phyloP scores from a whole-genome alignment of 148 eudicot species.

The Linanthus parryae region DNA sequence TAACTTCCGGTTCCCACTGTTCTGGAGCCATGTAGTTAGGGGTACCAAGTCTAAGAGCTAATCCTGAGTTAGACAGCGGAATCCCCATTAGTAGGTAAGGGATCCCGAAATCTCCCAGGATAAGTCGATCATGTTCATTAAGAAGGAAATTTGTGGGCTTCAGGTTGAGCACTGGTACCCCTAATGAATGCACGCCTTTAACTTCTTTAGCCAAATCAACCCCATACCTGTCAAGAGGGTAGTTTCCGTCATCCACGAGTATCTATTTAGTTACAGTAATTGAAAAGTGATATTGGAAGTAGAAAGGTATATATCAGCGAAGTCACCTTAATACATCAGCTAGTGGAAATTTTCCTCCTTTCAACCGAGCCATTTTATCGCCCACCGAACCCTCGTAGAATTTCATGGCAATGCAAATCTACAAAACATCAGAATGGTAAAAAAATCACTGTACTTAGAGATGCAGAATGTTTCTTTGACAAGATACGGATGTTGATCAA shows the following conservation, averaged over 20 bases:
- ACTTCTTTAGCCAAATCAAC: slow-evolving; percentile 55
- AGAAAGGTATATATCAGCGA: background rate
- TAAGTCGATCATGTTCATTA: slow-evolving; percentile 46
- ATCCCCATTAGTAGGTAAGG: slow-evolving; percentile 66
- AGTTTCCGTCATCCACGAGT: too few species aligned
- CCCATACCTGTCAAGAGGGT: slow-evolving; percentile 65
- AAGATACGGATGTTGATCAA: background rate
- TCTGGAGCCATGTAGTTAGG: slow-evolving; percentile 95
- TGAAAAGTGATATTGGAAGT: background rate
- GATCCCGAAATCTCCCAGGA: slow-evolving; percentile 73
- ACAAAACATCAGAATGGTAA: slow-evolving; percentile 9
- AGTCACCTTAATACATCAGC: slow-evolving; percentile 67
- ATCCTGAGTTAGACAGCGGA: slow-evolving; percentile 37
- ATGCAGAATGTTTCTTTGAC: background rate
- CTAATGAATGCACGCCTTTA: slow-evolving; percentile 50
- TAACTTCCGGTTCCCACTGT: slow-evolving; percentile 80
- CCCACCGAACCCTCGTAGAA: slow-evolving; percentile 89
- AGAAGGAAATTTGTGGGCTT: slow-evolving; percentile 82
- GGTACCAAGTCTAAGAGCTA: slow-evolving; percentile 48
- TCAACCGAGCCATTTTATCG: slow-evolving; percentile 61
- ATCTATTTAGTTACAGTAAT: background rate
- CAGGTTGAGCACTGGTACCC: slow-evolving; percentile 61
- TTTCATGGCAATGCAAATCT: slow-evolving; percentile 76
- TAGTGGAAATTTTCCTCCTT: slow-evolving; percentile 67
- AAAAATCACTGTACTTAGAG: background rate